These are phyloP conservation scores for Metarhizium guizhouense DNA, from an alignment of 2,329 filamentous ascomycete species.

Conservation along the genomic window DNA sequence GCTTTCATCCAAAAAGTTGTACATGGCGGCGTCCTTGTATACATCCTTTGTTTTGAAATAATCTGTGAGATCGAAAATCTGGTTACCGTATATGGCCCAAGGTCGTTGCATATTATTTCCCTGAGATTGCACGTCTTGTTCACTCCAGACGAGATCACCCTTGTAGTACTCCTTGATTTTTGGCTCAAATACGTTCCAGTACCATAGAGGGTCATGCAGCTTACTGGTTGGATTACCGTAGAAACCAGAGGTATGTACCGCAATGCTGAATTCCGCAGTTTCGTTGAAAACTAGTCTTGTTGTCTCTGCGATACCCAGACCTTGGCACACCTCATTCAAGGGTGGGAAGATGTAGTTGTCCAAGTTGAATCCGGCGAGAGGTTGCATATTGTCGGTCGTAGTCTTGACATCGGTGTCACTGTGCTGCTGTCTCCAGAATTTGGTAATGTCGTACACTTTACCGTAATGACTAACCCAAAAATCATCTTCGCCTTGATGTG, in stretches of 20 bases:
- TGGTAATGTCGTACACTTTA: constrained; percentile 82
- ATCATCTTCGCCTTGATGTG: constrained; percentile 63
- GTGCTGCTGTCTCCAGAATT: constrained; percentile 81
- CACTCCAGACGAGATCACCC: constrained; percentile 70
- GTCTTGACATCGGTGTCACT: constrained; percentile 61
- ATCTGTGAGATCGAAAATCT: constrained; percentile 82
- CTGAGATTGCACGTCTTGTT: constrained; percentile 48
- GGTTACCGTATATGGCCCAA: constrained; percentile 72
- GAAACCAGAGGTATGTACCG: constrained; percentile 62
- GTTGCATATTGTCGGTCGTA: constrained; percentile 57
- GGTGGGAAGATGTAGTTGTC: constrained; percentile 82
- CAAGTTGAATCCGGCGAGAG: constrained; percentile 68
- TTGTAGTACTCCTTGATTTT: constrained; percentile 80
- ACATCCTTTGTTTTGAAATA: constrained; percentile 72
- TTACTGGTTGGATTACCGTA: constrained; percentile 46
- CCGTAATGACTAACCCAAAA: constrained; percentile 85
- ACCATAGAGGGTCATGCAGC: constrained; percentile 65
- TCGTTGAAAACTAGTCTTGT: constrained; percentile 54
- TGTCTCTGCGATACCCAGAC: constrained; percentile 53
- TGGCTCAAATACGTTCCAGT: constrained; percentile 62
- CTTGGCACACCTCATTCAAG: constrained; percentile 63
- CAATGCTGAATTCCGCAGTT: constrained; percentile 46
- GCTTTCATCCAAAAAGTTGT: constrained; percentile 62
- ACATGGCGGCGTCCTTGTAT: constrained; percentile 44
- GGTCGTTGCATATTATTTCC: constrained; percentile 58